phyloP scores from a whole-genome alignment of 768 basidiomycete genomes.

The Serendipita vermifera region DNA sequence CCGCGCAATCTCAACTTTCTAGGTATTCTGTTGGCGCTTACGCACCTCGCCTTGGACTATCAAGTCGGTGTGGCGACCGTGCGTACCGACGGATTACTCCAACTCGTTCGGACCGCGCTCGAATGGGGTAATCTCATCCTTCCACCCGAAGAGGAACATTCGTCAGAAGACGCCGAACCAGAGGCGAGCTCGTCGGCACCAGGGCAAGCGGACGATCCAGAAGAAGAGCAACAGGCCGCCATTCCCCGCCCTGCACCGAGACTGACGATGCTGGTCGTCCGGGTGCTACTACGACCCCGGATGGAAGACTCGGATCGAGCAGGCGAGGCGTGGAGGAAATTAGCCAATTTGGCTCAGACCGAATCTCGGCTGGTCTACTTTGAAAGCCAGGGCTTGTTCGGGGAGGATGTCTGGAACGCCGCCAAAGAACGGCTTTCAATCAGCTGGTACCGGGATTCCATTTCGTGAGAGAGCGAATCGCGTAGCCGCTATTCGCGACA shows the following conservation, averaged over 20 bases:
- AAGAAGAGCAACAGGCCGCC: neutral
- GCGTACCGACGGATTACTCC: neutral
- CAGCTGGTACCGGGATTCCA: conserved; percentile 8
- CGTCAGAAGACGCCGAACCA: neutral
- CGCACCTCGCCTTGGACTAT: conserved; percentile 5
- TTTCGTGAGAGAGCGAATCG: too few species aligned
- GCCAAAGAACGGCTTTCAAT: neutral
- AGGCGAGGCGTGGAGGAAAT: neutral
- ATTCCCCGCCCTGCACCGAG: neutral
- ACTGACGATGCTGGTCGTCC: conserved; percentile 2
- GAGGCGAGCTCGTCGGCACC: too few species aligned
- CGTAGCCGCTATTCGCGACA: too few species aligned
- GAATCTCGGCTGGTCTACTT: neutral
- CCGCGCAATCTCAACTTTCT: neutral
- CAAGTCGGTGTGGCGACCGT: neutral
- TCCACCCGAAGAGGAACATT: neutral
- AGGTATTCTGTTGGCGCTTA: neutral
- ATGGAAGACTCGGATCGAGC: neutral
- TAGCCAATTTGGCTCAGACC: neutral
- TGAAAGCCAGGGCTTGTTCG: neutral
- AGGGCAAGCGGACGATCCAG: neutral
- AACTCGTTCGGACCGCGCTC: neutral
- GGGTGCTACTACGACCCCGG: neutral
- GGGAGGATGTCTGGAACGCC: conserved; percentile 2
- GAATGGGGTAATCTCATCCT: neutral